Conservation (phyloP, 2,329 filamentous ascomycete species). For the Xylaria sp. region DNA sequence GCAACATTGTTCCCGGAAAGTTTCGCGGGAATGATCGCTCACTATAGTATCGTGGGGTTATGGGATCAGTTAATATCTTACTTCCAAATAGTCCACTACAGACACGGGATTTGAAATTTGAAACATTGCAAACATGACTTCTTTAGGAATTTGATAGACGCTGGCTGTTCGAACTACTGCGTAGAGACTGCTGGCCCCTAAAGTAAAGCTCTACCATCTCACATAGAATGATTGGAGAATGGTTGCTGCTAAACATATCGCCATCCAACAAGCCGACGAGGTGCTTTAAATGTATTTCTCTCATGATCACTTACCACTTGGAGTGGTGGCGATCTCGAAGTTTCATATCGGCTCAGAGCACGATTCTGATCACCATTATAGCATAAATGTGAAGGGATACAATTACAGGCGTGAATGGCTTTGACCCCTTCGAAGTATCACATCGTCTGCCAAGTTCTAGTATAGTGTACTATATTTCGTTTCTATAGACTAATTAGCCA, state of each 20-base stretch:
- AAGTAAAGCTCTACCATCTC: neutral
- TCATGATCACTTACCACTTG: neutral
- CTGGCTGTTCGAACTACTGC: neutral
- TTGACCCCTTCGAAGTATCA: constrained; percentile 21
- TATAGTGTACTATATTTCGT: constrained; percentile 19
- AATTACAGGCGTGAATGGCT: constrained; percentile 11
- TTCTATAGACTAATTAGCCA: constrained; percentile 19
- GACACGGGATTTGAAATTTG: constrained; percentile 5
- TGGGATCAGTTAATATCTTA: neutral
- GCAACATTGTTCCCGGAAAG: neutral
- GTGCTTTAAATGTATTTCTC: neutral
- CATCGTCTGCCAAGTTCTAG: constrained; percentile 18
- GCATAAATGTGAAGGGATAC: constrained; percentile 26
- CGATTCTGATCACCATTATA: neutral
- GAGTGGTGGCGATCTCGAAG: neutral
- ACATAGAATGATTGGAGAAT: neutral
- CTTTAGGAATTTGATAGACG: neutral
- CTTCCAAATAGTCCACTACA: neutral
- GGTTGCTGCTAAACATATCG: neutral
- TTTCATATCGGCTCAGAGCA: neutral
- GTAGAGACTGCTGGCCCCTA: neutral
- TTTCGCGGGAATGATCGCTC: neutral
- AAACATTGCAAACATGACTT: constrained; percentile 12
- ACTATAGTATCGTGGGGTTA: constrained; percentile 1
- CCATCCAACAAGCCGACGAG: neutral